Conservation (phyloP, 2,329 filamentous ascomycete genomes). For the Fusarium stilboides region DNA sequence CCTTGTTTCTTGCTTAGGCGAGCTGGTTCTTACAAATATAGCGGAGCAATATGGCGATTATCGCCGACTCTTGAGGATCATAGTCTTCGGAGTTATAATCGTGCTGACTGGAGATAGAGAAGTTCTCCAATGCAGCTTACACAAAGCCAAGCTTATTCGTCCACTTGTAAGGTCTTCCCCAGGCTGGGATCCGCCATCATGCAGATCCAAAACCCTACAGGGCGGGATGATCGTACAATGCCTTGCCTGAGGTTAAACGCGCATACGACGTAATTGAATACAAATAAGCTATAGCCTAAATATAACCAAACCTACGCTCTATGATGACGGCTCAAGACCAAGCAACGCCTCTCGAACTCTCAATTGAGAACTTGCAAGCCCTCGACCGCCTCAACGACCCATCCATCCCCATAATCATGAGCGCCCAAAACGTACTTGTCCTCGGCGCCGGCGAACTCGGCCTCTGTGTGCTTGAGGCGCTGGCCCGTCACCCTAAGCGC, state of each 20-base stretch:
- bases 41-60: neutral
- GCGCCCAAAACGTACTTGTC: constrained; percentile 64
- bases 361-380: constrained; percentile 46
- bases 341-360: constrained; percentile 46
- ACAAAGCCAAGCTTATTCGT: constrained; percentile 6
- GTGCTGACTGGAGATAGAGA: constrained; percentile 23
- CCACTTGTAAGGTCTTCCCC: neutral
- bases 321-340: constrained; percentile 32
- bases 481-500: constrained; percentile 63
- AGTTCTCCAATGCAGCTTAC: neutral
- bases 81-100: constrained; percentile 21
- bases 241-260: constrained; percentile 8
- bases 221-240: neutral
- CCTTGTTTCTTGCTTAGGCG: neutral
- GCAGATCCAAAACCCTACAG: constrained; percentile 5
- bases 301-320: constrained; percentile 14
- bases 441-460: constrained; percentile 79
- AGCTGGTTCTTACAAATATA: neutral
- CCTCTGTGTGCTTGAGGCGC: constrained; percentile 65
- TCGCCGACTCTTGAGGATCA: neutral
- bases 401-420: constrained; percentile 39
- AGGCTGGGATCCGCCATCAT: constrained; percentile 12
- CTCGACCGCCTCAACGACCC: constrained; percentile 46
- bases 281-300: constrained; percentile 37
- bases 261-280: constrained; percentile 15